phyloP scores from a whole-genome alignment of 805 yeast species.

The Saturnispora ahearnii region DNA sequence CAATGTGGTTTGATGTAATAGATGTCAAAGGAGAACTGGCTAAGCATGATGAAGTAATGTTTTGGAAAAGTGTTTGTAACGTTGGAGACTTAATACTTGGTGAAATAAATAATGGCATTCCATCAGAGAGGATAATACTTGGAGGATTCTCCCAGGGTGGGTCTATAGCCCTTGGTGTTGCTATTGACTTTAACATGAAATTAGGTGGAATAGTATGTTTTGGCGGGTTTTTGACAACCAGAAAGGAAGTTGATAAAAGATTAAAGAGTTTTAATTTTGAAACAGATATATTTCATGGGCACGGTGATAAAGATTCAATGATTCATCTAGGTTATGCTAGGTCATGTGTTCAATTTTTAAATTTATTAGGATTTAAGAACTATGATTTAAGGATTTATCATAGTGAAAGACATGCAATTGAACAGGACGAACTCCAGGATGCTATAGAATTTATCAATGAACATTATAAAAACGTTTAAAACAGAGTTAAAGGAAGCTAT shows the following conservation, averaged over 20 bases:
- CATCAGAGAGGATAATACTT: conserved; percentile 60
- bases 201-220: conserved; percentile 72
- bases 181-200: conserved; percentile 44
- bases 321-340: conserved; percentile 36
- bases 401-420: conserved; percentile 61
- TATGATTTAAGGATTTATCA: conserved; percentile 46
- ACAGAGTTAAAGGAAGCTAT: neutral
- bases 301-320: conserved; percentile 72
- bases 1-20: conserved; percentile 81
- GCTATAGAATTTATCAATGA: conserved; percentile 35
- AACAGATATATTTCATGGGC: conserved; percentile 82
- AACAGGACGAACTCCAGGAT: conserved; percentile 56
- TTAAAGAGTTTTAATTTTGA: conserved; percentile 35
- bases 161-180: conserved; percentile 59
- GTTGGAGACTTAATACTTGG: conserved; percentile 41
- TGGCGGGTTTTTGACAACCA: conserved; percentile 60
- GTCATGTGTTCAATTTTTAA: conserved; percentile 36
- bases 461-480: neutral
- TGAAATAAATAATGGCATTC: conserved; percentile 45
- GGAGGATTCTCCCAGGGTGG: conserved; percentile 98
- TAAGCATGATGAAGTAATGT: conserved; percentile 46
- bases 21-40: conserved; percentile 38
- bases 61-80: conserved; percentile 37
- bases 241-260: conserved; percentile 19
- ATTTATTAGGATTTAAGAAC: conserved; percentile 35